Base-by-base conservation (phyloP, 2,329 filamentous ascomycete genomes). In the Diaporthe caulivora region DNA sequence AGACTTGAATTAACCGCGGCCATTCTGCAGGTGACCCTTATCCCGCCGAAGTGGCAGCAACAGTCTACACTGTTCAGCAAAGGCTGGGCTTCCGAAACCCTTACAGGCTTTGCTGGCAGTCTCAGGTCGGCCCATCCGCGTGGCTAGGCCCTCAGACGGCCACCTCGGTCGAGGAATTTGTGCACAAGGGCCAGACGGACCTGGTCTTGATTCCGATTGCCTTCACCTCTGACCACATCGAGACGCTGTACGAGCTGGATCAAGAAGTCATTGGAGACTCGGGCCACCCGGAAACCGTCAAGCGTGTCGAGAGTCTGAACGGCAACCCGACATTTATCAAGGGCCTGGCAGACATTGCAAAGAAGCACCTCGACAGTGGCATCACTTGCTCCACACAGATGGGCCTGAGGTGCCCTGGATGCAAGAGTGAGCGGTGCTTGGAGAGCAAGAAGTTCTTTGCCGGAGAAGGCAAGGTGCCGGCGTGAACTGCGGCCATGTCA, bases 221-320 rank as follows among this genome's bases (percentile, higher is more conserved):
- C 8, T 99, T 99, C 82, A 99, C 97, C 0, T 97, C 94, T n/a
- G 97, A 99, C 80, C 97, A 99, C 81, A 99, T 99, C 77, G 97
- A 99, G 85, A 99, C 97, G 0, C 87, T 99, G 0, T 98, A 93
- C 81, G 97, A 99, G 83, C 86, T 99, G 69, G 97, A 99, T 82
- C 88, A 94, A 78, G 97, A 99, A 84, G 95, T 99, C 51, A 98
- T 99, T 80, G 93, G 94, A 73, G 95, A 97, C 83, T 94, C 90
- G 1, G 92, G 93, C 18, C 90, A 94, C 79, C 85, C 90, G 0
- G 95, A 95, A 42, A 93, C 92, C 0, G 92, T 99, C 76, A 98
- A 97, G 87, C 90, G 97, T 72, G 94, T 93, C 1, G 97, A 98
- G 82, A 97, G 94, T 80, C 84, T 99, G 79, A 99, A 99, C 80